Evolutionary conservation across 2,329 filamentous ascomycete species (phyloP), one percentile per base, ranked within the genome.

Genomic region (Exophiala alcalophila): DNA sequence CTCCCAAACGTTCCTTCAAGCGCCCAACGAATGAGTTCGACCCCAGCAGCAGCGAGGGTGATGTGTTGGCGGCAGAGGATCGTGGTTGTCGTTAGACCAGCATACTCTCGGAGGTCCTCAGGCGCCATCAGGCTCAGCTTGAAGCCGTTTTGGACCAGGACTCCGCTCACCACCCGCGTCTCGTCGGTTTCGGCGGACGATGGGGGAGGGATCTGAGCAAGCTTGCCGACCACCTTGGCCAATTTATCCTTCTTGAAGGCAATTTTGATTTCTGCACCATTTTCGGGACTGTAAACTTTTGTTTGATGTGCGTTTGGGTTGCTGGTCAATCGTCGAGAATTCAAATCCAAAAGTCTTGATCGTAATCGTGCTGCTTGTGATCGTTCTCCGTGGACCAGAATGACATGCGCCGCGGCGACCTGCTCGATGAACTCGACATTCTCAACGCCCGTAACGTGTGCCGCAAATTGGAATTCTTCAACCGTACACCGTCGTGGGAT

Each of bases 311-410:
- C 73, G 61, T 91, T 91, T 52, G 82, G 81, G 30, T 55, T 53
- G 52, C 40, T 54, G n/a, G 49, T 45, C 12, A 52, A 23, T 29
- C 50, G 41, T 26, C 50, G 40, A 19, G 84, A 82, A 59, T 96
- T 96, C 25, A 96, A 77, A n/a, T 88, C 91, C 3, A 97, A 78
- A 1, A 98, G 76, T 61, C 95, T 94, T 3, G 90, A 96, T 64
- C 95, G 95, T 19, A 98, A 72, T 40, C 92, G 83, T 77, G 92
- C 95, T 89, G 97, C 97, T 61, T 97, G 95, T 62, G 95, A 88
- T 58, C 92, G 89, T 62, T 98, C 92, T 42, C 92, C 92, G 56
- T 98, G 92, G 2, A 98, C 92, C 21, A 98, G 78, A 47, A 98
- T 96, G 57, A 98, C 91, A 16, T 96, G 90, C 11, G 90, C 89